Evolutionary conservation across 148 eudicot genomes (phyloP).

Genomic region (Heliamphora exappendiculata): DNA sequence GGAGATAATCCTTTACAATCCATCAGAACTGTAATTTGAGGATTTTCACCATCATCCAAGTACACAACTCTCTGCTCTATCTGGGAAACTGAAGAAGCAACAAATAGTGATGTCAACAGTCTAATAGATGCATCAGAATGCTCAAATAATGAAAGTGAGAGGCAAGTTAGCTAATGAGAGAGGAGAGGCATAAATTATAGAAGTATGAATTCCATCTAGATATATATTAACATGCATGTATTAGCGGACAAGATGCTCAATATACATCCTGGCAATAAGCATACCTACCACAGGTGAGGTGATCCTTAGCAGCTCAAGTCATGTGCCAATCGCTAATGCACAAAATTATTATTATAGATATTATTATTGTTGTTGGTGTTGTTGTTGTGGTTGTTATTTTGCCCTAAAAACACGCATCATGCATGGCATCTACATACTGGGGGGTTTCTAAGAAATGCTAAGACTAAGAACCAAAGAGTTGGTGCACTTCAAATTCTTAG

Average conservation of each 20-base stretch:
- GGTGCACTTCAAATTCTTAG: too few species aligned
- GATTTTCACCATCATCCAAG: conserved; percentile 36
- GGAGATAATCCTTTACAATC: conserved; percentile 60
- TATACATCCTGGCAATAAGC: too few species aligned
- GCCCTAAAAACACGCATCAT: too few species aligned
- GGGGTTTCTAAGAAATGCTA: too few species aligned
- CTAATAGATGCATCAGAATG: not conserved
- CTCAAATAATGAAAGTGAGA: not conserved
- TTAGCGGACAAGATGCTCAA: not conserved
- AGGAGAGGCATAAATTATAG: not conserved
- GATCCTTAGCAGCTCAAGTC: too few species aligned
- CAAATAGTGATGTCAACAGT: not conserved
- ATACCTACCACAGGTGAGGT: too few species aligned
- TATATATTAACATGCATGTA: not conserved
- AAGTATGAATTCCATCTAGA: not conserved
- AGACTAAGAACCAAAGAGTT: too few species aligned
- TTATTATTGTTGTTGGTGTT: too few species aligned
- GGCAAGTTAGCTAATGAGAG: not conserved
- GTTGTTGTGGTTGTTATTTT: too few species aligned
- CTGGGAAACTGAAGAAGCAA: conserved; percentile 52
- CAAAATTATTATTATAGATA: too few species aligned
- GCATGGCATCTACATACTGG: too few species aligned
- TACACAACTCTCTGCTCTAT: conserved; percentile 54
- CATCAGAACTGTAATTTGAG: conserved; percentile 59
- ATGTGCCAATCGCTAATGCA: too few species aligned